Evolutionary conservation across 495 filamentous ascomycete genomes (phyloP), one percentile per base, ranked within the genome.

Genomic region (Penicillium subrubescens): DNA sequence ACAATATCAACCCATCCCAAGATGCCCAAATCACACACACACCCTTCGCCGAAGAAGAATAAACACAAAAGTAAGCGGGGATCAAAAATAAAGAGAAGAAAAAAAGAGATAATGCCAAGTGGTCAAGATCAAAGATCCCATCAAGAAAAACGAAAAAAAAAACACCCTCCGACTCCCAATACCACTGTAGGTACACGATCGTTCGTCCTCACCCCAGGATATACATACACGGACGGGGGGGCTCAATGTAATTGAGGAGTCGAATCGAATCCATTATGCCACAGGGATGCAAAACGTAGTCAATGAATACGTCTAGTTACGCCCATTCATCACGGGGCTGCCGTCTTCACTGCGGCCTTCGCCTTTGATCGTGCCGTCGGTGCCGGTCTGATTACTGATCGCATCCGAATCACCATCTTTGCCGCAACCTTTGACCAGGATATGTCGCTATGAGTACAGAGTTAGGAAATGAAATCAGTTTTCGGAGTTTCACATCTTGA

Each of bases 391-490:
- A 14, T 55, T 67, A 31, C 61, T 53, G n/a, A 48, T 53, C 51
- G 64, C 66, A 17, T 73, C 69, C 3, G 71, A 63, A 41, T 76
- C 76, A 50, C 68, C 69, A 33, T 78, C 83, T 46, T 81, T 83
- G 39, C 93, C 94, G 71, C 95, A 97, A 29, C 92, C 93, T 77
- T 97, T 98, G 66, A 97, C 94, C 10, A 98, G 86, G 48, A 91
- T 88, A 81, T 98, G 95, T 69, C 94, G 85, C 94, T 98, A 68
- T n/a, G 3, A 50, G 17, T 3, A 15, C 7, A 5, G 31, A 12
- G 61, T 73, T 63, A 74, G 71, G 57, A 23, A 11, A 23, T 4
- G 1, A 10, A 48, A 37, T 44, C 17, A 23, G 5, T 12, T 6
- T 8, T 48, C 14, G 14, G 23, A 39, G 6, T 35, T 35, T 34